Percentiles rank a stretch among this genome's conserved stretches.
Conservation (phyloP, 2,329 filamentous ascomycete genomes). For the Ophioceras dolichostomum region DNA sequence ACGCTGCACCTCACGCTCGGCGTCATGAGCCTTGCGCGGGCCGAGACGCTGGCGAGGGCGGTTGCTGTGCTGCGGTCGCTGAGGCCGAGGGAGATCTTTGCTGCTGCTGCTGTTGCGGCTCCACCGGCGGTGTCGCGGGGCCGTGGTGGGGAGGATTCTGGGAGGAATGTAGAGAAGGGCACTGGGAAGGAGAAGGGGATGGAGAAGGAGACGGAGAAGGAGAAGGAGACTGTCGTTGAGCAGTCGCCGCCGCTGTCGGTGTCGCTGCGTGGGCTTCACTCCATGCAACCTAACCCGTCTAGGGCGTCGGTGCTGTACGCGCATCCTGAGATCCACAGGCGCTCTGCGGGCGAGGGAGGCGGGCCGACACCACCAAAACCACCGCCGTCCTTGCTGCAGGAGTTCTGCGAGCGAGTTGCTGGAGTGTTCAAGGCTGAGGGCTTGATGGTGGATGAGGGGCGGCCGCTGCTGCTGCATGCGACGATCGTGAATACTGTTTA, state of each 20-base stretch:
- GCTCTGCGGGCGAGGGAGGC: too few relatives aligned
- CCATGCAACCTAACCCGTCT: slow-evolving; percentile 44
- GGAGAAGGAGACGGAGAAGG: background rate
- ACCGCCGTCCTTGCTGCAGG: slow-evolving; percentile 28
- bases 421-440: slow-evolving; percentile 39
- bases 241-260: slow-evolving; percentile 20
- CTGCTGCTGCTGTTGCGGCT: slow-evolving; percentile 9
- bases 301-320: slow-evolving; percentile 55
- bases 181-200: background rate
- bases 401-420: slow-evolving; percentile 46
- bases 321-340: slow-evolving; percentile 38
- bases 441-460: slow-evolving; percentile 42
- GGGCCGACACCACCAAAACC: too few relatives aligned
- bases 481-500: slow-evolving; percentile 84
- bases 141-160: too few relatives aligned
- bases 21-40: slow-evolving; percentile 60
- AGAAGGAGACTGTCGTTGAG: background rate
- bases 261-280: slow-evolving; percentile 40
- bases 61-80: slow-evolving; percentile 25
- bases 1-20: slow-evolving; percentile 81
- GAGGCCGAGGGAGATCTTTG: slow-evolving; percentile 25
- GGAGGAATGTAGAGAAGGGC: too few relatives aligned
- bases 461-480: slow-evolving; percentile 64
- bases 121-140: background rate
- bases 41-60: slow-evolving; percentile 24